phyloP scores from a whole-genome alignment of 345 rosid genomes.

The Dipteronia dyeriana region DNA sequence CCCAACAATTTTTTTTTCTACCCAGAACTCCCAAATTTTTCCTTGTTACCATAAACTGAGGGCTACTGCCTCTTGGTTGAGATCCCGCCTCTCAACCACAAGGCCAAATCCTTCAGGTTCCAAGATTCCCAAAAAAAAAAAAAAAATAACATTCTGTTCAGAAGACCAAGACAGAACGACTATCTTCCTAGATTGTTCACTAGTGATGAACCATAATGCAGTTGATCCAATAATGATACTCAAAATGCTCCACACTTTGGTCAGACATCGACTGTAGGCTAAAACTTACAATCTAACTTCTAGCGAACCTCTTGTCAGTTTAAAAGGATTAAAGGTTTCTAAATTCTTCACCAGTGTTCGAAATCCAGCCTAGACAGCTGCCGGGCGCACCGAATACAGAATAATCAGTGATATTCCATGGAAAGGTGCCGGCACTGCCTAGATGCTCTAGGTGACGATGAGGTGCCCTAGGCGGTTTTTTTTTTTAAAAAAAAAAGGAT shows the following conservation, averaged over 20 bases:
- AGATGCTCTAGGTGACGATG: no score
- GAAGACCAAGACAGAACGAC: not conserved
- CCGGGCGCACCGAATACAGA: no score
- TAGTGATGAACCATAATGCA: not conserved
- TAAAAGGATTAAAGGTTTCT: not conserved
- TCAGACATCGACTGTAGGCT: not conserved
- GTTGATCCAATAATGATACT: not conserved
- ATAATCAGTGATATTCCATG: no score
- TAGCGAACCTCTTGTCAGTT: not conserved
- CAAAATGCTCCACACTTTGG: not conserved
- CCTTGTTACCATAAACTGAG: not conserved
- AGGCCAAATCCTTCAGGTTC: not conserved
- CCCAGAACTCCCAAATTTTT: not conserved
- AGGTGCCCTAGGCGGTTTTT: no score
- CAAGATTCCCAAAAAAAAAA: not conserved
- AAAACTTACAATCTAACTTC: not conserved
- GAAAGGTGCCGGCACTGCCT: no score
- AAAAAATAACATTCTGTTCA: not conserved
- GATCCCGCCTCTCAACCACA: not conserved
- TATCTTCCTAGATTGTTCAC: not conserved
- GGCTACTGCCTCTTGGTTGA: not conserved
- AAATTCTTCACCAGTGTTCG: no score
- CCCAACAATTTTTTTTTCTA: not conserved
- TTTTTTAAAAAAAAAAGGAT: no score
- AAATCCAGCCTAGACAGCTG: no score